A percentile compares a stretch with the other conserved stretches of the same genome.
These are phyloP conservation scores for Lomentospora prolificans DNA, from an alignment of 2,329 filamentous ascomycete species.

Conservation along the genomic window DNA sequence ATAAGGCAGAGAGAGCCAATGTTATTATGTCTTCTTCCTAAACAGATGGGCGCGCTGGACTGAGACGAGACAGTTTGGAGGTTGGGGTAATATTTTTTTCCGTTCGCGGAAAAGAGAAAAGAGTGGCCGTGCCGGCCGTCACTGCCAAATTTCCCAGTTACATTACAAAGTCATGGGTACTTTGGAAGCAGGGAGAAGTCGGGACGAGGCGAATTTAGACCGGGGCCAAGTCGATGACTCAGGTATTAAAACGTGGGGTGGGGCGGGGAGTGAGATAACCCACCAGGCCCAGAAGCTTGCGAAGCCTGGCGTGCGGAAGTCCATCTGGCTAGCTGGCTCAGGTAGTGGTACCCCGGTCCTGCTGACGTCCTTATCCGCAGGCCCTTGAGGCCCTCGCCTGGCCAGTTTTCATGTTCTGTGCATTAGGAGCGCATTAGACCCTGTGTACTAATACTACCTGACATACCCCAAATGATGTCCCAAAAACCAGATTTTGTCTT, in stretches of 20 bases:
- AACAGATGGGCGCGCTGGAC: background rate
- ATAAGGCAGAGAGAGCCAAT: constrained; percentile 4
- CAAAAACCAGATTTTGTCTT: background rate
- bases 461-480: background rate
- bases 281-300: background rate
- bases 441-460: background rate
- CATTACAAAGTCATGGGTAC: background rate
- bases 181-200: background rate
- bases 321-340: too few relatives aligned
- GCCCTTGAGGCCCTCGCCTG: too few relatives aligned
- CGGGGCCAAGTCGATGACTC: constrained; percentile 7
- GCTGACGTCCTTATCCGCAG: too few relatives aligned
- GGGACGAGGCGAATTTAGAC: constrained; percentile 8
- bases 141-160: background rate
- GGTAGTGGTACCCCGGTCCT: too few relatives aligned
- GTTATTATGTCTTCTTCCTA: background rate
- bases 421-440: background rate
- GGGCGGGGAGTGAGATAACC: constrained; percentile 1
- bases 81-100: constrained; percentile 4
- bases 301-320: too few relatives aligned
- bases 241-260: constrained; percentile 6
- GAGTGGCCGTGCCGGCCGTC: background rate
- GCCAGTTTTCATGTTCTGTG: too few relatives aligned
- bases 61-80: background rate
- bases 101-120: background rate